Evolutionary conservation across 2,329 filamentous ascomycete genomes (phyloP).

Genomic region (Xylaria digitata): DNA sequence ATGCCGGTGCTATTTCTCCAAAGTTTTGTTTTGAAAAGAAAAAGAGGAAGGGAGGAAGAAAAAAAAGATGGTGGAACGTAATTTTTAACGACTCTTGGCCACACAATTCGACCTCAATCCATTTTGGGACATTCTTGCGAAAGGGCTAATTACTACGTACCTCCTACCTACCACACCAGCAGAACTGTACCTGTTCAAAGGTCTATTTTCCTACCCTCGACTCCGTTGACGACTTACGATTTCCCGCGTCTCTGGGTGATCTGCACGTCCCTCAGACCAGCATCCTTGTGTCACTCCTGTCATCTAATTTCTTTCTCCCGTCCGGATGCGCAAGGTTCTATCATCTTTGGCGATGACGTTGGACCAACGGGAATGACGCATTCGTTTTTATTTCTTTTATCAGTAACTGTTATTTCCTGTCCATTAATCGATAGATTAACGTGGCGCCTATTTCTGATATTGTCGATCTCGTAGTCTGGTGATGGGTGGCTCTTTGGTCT

Average conservation of each 20-base stretch:
- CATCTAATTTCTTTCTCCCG: constrained; percentile 11
- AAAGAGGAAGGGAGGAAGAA: too few relatives aligned
- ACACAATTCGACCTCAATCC: constrained; percentile 16
- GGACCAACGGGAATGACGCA: not conserved
- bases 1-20: too few relatives aligned
- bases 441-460: not conserved
- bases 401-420: too few relatives aligned
- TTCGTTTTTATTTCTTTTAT: not conserved
- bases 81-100: constrained; percentile 1
- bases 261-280: not conserved
- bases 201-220: not conserved
- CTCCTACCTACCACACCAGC: not conserved
- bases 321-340: not conserved
- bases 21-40: too few relatives aligned
- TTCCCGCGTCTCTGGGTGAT: not conserved
- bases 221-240: not conserved
- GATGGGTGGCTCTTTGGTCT: too few relatives aligned
- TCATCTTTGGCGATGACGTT: constrained; percentile 1
- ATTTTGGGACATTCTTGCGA: constrained; percentile 43
- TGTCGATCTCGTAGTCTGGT: not conserved
- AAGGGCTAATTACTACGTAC: constrained; percentile 3
- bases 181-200: not conserved
- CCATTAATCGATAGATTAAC: not conserved
- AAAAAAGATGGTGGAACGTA: not conserved
- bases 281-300: constrained; percentile 7